Evolutionary conservation across 208 protist genomes (phyloP).

Genomic region (Acanthamoeba sp.): DNA sequence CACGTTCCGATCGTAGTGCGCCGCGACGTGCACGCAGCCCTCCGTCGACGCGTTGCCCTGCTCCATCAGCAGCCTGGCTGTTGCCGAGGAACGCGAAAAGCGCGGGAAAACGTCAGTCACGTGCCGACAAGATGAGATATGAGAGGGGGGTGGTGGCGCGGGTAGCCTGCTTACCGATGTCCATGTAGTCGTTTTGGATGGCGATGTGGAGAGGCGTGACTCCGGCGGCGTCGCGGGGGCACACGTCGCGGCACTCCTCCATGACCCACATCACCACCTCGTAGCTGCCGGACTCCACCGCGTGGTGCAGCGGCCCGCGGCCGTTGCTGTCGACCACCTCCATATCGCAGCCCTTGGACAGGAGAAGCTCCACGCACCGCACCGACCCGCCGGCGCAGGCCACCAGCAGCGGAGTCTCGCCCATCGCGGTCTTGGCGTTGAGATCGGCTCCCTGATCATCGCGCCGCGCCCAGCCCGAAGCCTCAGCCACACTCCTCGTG

Average conservation of each 20-base stretch:
- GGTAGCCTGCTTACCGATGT: too few relatives aligned
- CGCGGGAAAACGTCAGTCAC: too few relatives aligned
- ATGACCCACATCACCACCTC: conserved; percentile 45
- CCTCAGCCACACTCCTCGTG: too few relatives aligned
- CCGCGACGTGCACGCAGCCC: neutral
- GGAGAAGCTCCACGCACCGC: conserved; percentile 43
- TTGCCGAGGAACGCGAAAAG: neutral
- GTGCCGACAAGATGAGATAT: neutral
- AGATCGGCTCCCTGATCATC: conserved; percentile 31
- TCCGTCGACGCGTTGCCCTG: conserved; percentile 3
- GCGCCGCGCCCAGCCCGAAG: too few relatives aligned
- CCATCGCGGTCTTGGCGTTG: neutral
- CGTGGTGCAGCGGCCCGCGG: conserved; percentile 3
- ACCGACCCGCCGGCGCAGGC: neutral
- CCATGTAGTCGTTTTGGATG: conserved; percentile 57
- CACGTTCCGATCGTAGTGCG: conserved; percentile 10
- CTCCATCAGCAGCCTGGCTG: conserved; percentile 61
- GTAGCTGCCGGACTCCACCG: conserved; percentile 49
- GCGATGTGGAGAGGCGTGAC: conserved; percentile 56
- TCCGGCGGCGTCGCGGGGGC: neutral
- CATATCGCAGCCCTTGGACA: conserved; percentile 55
- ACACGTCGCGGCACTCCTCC: conserved; percentile 28
- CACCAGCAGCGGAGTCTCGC: conserved; percentile 27
- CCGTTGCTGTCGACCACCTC: neutral
- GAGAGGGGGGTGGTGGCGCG: neutral